These are phyloP conservation scores for Fomitopsis pulvina DNA, from an alignment of 768 basidiomycete species.

Conservation along the genomic window DNA sequence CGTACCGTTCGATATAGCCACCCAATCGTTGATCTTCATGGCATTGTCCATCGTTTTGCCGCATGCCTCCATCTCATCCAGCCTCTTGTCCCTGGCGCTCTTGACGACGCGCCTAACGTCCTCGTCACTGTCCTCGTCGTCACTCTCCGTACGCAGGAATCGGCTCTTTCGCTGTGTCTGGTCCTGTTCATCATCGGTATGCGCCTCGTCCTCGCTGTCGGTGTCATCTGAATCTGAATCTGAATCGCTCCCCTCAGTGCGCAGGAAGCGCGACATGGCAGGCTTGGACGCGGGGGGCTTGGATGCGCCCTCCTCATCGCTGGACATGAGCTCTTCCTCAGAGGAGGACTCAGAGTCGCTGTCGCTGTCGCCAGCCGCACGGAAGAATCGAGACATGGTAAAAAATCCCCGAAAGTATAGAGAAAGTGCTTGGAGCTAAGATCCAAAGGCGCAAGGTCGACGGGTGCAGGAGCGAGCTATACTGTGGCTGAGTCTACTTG, in stretches of 20 bases:
- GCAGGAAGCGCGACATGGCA: conserved; percentile 76
- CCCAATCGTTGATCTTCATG: conserved; percentile 96
- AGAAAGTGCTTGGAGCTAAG: not conserved
- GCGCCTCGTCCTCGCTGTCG: conserved; percentile 48
- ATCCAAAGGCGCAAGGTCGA: not conserved
- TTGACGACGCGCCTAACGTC: conserved; percentile 67
- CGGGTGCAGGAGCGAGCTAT: not conserved
- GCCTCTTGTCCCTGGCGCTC: conserved; percentile 86
- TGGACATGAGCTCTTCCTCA: conserved; percentile 53
- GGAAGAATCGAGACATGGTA: conserved; percentile 85
- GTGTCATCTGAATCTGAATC: conserved; percentile 39
- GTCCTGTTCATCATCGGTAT: conserved; percentile 31
- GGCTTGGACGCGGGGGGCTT: conserved; percentile 44
- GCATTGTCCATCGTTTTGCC: conserved; percentile 93
- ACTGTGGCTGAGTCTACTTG: not conserved
- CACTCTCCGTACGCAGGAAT: conserved; percentile 40
- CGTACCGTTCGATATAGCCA: conserved; percentile 80
- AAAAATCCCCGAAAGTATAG: not conserved
- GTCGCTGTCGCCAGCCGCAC: conserved; percentile 78
- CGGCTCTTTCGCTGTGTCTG: conserved; percentile 31
- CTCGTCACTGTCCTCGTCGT: conserved; percentile 54
- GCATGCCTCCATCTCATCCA: conserved; percentile 92
- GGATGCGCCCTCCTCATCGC: conserved; percentile 56
- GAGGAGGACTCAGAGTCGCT: conserved; percentile 69
- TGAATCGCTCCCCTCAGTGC: conserved; percentile 53